Percentiles rank a stretch among this genome's conserved stretches.
Conservation (phyloP, 306 rosid species). For the Cucumis hystrix region DNA sequence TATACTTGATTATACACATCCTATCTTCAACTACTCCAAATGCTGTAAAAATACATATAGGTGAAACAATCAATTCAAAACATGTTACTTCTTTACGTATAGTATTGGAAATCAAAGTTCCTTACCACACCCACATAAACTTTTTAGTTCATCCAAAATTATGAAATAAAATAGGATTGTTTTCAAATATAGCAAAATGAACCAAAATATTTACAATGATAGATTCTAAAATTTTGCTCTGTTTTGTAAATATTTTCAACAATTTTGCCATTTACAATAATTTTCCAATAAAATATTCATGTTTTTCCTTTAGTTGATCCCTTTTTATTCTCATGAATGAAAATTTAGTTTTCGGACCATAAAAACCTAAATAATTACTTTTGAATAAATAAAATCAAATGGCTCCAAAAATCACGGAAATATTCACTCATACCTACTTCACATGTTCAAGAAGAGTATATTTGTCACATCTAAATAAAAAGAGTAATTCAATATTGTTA, state of each 20-base stretch:
- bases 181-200: too few species aligned
- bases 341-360: background rate
- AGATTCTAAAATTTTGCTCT: too few species aligned
- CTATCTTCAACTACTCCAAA: background rate
- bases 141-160: background rate
- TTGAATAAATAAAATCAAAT: background rate
- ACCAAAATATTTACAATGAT: too few species aligned
- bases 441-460: background rate
- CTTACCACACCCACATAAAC: background rate
- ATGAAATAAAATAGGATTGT: background rate
- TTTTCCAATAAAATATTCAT: background rate
- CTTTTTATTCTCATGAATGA: background rate
- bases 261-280: too few species aligned
- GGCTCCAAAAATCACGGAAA: background rate
- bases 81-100: background rate
- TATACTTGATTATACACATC: background rate
- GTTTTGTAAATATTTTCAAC: too few species aligned
- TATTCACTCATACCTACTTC: background rate
- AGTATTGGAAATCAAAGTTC: background rate
- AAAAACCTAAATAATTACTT: background rate
- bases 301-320: background rate
- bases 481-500: background rate
- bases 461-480: background rate
- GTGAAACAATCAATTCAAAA: background rate
- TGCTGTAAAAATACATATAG: background rate